Conservation (phyloP, 306 rosid genomes). For the Hippophae rhamnoides region DNA sequence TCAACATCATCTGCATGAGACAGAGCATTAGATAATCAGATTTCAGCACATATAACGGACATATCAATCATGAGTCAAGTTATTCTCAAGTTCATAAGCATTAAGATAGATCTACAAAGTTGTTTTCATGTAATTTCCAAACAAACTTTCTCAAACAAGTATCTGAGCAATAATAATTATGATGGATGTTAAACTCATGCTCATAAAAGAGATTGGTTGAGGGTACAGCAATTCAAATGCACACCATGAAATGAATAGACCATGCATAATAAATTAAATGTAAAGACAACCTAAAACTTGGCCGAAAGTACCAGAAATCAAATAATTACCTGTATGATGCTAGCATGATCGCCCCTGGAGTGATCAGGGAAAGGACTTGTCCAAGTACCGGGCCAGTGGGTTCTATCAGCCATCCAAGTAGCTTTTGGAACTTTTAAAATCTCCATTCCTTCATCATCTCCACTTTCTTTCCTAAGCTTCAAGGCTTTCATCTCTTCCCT, state of each 20-base stretch:
- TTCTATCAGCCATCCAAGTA: constrained; percentile 73
- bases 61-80: not conserved
- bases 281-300: not conserved
- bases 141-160: not conserved
- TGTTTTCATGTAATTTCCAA: not conserved
- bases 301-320: not conserved
- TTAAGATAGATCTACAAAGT: not conserved
- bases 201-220: too few relatives aligned
- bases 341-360: constrained; percentile 71
- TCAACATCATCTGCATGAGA: constrained; percentile 52
- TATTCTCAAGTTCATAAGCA: not conserved
- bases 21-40: constrained; percentile 9
- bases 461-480: constrained; percentile 44
- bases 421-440: constrained; percentile 45
- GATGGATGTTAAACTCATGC: too few relatives aligned
- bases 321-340: constrained; percentile 58
- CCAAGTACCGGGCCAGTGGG: constrained; percentile 85
- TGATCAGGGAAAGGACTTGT: constrained; percentile 38
- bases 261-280: not conserved
- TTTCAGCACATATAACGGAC: not conserved
- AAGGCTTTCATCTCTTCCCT: constrained; percentile 55
- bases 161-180: too few relatives aligned
- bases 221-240: not conserved
- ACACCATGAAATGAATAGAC: not conserved
- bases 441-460: constrained; percentile 41